These are phyloP conservation scores for Fusarium temperatum DNA, from an alignment of 2,329 filamentous ascomycete species.

Conservation along the genomic window DNA sequence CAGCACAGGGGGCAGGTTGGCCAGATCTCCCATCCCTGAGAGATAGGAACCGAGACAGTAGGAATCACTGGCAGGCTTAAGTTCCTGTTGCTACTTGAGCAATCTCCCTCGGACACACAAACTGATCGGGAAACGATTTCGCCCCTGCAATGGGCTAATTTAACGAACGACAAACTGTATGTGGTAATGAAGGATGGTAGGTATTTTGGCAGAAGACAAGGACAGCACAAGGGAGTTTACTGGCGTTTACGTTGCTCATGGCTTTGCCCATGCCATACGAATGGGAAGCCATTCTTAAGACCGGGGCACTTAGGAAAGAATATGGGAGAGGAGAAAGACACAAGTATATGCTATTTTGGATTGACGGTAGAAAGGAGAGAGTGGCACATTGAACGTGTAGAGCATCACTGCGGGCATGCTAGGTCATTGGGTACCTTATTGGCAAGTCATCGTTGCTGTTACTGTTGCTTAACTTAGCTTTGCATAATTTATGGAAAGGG, in stretches of 20 bases:
- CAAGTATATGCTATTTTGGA: slow-evolving; percentile 10
- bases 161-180: slow-evolving; percentile 25
- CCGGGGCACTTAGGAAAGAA: slow-evolving; percentile 7
- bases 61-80: slow-evolving; percentile 51
- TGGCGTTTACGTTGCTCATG: slow-evolving; percentile 31
- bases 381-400: not conserved
- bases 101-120: slow-evolving; percentile 42
- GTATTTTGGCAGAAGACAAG: slow-evolving; percentile 35
- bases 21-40: slow-evolving; percentile 70
- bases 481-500: slow-evolving; percentile 15
- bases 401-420: slow-evolving; percentile 16
- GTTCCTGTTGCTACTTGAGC: slow-evolving; percentile 50
- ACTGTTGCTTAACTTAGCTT: slow-evolving; percentile 1
- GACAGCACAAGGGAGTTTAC: slow-evolving; percentile 39
- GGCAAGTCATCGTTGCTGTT: slow-evolving; percentile 4
- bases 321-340: slow-evolving; percentile 23
- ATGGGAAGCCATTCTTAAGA: slow-evolving; percentile 8
- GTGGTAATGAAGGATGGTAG: slow-evolving; percentile 33
- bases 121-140: slow-evolving; percentile 28
- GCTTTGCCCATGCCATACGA: slow-evolving; percentile 12
- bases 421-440: slow-evolving; percentile 33
- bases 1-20: slow-evolving; percentile 78
- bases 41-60: slow-evolving; percentile 59
- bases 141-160: slow-evolving; percentile 5
- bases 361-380: slow-evolving; percentile 2